These are phyloP conservation scores for Solanum okadae DNA, from an alignment of 257 asterid species.

Conservation along the genomic window DNA sequence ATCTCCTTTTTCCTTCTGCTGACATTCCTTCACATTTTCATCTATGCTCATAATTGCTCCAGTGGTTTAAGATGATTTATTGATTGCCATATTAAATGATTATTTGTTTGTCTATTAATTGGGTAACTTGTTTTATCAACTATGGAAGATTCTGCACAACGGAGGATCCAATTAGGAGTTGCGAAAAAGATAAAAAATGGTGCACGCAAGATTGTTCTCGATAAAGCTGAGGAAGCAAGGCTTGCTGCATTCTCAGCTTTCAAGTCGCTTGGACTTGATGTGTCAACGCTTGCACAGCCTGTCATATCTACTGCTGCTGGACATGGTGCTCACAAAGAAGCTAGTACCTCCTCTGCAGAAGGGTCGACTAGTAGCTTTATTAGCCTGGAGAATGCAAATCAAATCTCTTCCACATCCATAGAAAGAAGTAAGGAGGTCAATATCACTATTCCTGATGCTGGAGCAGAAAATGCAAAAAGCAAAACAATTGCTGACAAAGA, in stretches of 20 bases:
- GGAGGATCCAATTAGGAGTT: conserved; percentile 72
- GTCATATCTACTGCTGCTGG: conserved; percentile 30
- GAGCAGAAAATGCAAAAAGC: conserved; percentile 19
- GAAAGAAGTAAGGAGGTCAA: conserved; percentile 18
- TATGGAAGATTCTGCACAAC: conserved; percentile 47
- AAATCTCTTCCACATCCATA: neutral
- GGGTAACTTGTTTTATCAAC: conserved; percentile 2
- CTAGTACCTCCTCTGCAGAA: conserved; percentile 53
- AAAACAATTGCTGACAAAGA: conserved; percentile 20
- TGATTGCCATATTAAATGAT: neutral
- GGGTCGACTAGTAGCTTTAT: conserved; percentile 55
- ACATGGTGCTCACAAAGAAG: conserved; percentile 32
- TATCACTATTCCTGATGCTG: conserved; percentile 15
- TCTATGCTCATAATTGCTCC: neutral
- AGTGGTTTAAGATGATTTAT: neutral
- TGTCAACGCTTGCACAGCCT: conserved; percentile 53
- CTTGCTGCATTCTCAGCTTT: conserved; percentile 91
- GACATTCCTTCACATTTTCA: neutral
- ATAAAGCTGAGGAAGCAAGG: conserved; percentile 98
- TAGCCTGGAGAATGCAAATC: conserved; percentile 24
- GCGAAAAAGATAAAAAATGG: conserved; percentile 92
- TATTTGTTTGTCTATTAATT: neutral
- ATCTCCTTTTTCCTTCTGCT: neutral
- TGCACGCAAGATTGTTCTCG: conserved; percentile 88
- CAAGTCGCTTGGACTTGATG: conserved; percentile 78